Evolutionary conservation across 2,329 filamentous ascomycete species (phyloP).

Genomic region (Phialophora expanda): DNA sequence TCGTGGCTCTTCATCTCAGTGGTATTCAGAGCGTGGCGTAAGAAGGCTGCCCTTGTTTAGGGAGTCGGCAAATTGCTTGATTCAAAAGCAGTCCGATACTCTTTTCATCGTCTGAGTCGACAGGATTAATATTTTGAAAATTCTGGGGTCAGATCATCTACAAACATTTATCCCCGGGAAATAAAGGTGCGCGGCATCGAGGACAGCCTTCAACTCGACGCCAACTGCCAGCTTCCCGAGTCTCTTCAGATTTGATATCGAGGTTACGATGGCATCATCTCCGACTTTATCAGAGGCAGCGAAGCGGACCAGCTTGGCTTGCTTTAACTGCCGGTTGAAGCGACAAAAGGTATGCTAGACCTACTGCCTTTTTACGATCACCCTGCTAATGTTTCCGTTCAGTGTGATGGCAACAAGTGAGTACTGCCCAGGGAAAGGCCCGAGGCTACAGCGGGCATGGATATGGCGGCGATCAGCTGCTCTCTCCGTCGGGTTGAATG

Average conservation of each 20-base stretch:
- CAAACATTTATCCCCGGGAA: no score
- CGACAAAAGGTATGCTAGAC: slow-evolving; percentile 4
- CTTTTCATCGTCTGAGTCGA: no score
- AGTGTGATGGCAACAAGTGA: slow-evolving; percentile 19
- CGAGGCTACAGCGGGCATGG: not conserved
- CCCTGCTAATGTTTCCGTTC: not conserved
- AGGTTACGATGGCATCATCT: not conserved
- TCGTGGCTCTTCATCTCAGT: no score
- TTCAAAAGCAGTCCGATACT: no score
- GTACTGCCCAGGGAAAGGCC: not conserved
- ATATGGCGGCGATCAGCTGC: not conserved
- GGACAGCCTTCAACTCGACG: not conserved
- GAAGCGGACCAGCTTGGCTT: slow-evolving; percentile 11
- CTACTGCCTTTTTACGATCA: not conserved
- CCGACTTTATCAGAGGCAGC: not conserved
- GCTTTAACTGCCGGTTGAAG: slow-evolving; percentile 7
- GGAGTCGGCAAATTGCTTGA: no score
- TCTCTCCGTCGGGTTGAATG: not conserved
- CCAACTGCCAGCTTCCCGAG: not conserved
- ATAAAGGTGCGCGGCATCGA: not conserved
- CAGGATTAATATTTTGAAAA: no score
- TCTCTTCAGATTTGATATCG: not conserved
- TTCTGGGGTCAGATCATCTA: no score
- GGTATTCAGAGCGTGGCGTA: no score
- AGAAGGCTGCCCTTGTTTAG: no score